Base-by-base conservation (phyloP, 441 rosid species). In the Gossypium trilobum region DNA sequence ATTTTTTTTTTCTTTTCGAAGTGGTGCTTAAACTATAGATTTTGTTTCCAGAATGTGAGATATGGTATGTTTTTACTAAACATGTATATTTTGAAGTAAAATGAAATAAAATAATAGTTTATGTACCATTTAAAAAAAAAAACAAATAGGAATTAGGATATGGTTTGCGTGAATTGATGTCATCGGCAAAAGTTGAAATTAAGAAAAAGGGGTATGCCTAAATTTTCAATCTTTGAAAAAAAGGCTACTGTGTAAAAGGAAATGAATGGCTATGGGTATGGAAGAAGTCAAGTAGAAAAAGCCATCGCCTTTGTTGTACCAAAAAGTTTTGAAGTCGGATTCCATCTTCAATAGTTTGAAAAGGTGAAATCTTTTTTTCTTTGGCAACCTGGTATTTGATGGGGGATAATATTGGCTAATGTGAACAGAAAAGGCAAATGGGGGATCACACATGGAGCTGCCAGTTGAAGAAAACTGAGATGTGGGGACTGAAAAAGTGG, bases 401-500 rank as follows among this genome's bases (percentile, higher is more conserved):
- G 17, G 36, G 36, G 11, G 20, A 56, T 7, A 8, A 55, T 19
- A 7, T 2, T 8, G 13, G 48, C 7, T 9, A 62, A 8, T 33
- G 39, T 33, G 25, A 33, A 19, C 22, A 16, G 23, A 44, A 65
- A 65, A 44, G 20, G 39, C 2, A 11, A 17, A 54, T 11, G 39
- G n/a, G 13, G 31, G 46, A 54, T 9, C 29, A 48, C 50, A 54
- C 51, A 54, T 54, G 62, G 33, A 33, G 14, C 50, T 54, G 63
- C 19, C 51, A 20, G 73, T 52, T 25, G 63, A 55, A 69, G 63
- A 55, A 31, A 55, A 31, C 2, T 1, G 25, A 7, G 46, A 9
- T 31, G 27, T 27, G 71, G 71, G 59, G n/a, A 59, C 66, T 61
- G 46, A 61, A 31, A 27, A 61, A 61, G 66, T 31, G 13, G 66